Conservation (phyloP, 257 asterid species). For the Penstemon barbatus region DNA sequence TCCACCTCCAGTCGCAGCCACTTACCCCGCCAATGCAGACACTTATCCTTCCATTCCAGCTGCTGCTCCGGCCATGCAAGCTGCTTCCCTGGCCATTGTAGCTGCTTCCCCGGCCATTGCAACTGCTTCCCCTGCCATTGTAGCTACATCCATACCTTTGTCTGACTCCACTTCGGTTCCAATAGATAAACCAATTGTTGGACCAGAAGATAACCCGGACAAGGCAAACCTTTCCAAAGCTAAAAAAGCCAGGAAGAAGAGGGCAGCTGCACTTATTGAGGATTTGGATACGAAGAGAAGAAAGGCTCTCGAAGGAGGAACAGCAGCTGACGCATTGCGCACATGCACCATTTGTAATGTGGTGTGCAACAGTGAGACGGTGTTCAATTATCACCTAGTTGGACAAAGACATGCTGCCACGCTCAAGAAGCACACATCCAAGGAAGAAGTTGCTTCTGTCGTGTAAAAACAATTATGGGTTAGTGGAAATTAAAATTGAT, state of each 20-base stretch:
- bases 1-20: too few species aligned
- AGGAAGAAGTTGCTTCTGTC: constrained; percentile 35
- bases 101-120: too few species aligned
- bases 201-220: constrained; percentile 53
- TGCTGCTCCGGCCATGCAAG: background rate
- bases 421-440: constrained; percentile 44
- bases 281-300: constrained; percentile 62
- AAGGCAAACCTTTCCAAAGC: constrained; percentile 28
- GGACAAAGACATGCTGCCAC: constrained; percentile 69
- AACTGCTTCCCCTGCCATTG: too few species aligned
- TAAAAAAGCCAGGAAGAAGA: constrained; percentile 33
- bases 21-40: too few species aligned
- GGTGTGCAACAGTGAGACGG: constrained; percentile 78
- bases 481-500: constrained; percentile 18
- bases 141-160: background rate
- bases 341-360: constrained; percentile 61
- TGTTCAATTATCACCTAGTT: constrained; percentile 53
- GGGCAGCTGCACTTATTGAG: constrained; percentile 21
- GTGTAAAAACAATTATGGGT: constrained; percentile 22
- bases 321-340: constrained; percentile 51
- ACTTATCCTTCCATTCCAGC: too few species aligned
- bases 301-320: constrained; percentile 69
- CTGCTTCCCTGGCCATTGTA: too few species aligned
- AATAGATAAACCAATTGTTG: constrained; percentile 35
- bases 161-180: constrained; percentile 19